phyloP scores from a whole-genome alignment of 306 rosid species.

The Morella rubra region DNA sequence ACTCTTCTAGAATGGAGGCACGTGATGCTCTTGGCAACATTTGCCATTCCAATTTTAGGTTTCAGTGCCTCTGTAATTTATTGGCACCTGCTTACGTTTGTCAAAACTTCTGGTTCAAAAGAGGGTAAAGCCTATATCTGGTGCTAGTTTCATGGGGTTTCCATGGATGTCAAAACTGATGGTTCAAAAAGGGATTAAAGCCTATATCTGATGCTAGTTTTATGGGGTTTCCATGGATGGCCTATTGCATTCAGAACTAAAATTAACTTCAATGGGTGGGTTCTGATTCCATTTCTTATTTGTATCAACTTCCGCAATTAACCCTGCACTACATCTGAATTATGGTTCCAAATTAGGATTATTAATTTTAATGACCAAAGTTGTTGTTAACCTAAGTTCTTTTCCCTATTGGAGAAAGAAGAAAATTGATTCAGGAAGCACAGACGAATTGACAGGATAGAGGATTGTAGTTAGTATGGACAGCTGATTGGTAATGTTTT shows the following conservation, averaged over 20 bases:
- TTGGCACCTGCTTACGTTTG: not conserved
- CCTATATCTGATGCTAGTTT: not conserved
- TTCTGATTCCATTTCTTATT: not conserved
- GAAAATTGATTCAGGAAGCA: not conserved
- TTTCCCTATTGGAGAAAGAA: not conserved
- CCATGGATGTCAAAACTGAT: not conserved
- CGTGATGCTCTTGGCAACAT: not conserved
- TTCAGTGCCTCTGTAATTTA: not conserved
- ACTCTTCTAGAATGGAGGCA: not conserved
- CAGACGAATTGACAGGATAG: not conserved
- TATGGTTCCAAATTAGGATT: not conserved
- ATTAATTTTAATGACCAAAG: not conserved
- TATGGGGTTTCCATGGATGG: not conserved
- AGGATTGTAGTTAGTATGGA: not conserved
- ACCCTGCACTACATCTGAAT: not conserved
- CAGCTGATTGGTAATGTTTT: not conserved
- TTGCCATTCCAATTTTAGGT: not conserved
- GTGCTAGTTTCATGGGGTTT: not conserved
- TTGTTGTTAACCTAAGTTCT: not conserved
- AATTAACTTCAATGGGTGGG: not conserved
- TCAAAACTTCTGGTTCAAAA: not conserved
- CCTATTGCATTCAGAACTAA: not conserved
- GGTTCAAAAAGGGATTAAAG: not conserved
- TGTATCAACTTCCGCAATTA: not conserved
- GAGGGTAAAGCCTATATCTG: not conserved